Conservation (phyloP, 2,329 filamentous ascomycete genomes). For the Decorospora gaudefroyi region DNA sequence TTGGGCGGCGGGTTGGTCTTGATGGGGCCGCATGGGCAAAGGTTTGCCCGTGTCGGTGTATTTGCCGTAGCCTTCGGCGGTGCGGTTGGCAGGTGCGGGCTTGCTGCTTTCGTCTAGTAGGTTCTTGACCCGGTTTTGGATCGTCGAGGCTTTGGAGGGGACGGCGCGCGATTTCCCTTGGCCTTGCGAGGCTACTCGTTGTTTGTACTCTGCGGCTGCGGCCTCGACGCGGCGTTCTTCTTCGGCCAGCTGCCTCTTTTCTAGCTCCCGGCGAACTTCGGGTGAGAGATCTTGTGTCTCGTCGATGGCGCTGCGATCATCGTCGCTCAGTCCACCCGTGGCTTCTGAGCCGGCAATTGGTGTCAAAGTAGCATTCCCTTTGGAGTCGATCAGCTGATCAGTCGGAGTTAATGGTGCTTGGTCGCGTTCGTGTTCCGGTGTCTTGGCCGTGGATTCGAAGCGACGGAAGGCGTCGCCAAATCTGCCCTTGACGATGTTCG, state of each 20-base stretch:
- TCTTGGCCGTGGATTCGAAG: conserved; percentile 67
- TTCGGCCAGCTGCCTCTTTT: conserved; percentile 77
- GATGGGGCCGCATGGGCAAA: conserved; percentile 36
- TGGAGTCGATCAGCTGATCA: conserved; percentile 30
- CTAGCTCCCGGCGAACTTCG: conserved; percentile 87
- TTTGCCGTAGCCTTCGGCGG: conserved; percentile 86
- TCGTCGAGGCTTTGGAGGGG: conserved; percentile 72
- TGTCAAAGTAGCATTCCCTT: conserved; percentile 51
- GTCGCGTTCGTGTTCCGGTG: conserved; percentile 33
- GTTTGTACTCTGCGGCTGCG: conserved; percentile 85
- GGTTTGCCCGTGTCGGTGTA: conserved; percentile 64
- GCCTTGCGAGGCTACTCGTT: conserved; percentile 69
- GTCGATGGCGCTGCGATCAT: conserved; percentile 66
- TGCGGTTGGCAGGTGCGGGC: conserved; percentile 63
- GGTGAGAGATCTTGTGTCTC: conserved; percentile 76
- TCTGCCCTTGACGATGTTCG: conserved; percentile 76
- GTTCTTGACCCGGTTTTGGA: conserved; percentile 88
- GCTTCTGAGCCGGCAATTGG: conserved; percentile 78
- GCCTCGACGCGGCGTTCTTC: conserved; percentile 90
- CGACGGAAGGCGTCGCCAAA: conserved; percentile 94
- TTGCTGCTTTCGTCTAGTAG: conserved; percentile 73
- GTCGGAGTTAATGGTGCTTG: conserved; percentile 36
- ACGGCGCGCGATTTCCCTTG: conserved; percentile 50
- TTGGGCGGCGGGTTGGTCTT: conserved; percentile 30
- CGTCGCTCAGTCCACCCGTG: conserved; percentile 69